Evolutionary conservation across 352 stramenopile genomes (phyloP).

Genomic region (Pythium dissimile): DNA sequence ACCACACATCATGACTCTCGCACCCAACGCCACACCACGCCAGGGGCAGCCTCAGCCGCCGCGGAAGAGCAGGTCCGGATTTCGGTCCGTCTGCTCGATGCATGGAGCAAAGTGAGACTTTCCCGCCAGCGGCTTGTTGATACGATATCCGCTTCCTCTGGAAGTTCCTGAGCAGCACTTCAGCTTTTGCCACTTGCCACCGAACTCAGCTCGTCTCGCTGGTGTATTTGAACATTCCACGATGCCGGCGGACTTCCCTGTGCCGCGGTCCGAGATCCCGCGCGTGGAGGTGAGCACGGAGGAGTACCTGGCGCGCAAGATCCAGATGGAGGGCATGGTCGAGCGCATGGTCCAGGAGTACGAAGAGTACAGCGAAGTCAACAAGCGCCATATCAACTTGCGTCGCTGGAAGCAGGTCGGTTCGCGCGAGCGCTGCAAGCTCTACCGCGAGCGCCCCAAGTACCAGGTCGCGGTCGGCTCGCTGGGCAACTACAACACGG

Average conservation of each 20-base stretch:
- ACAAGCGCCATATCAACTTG: slow-evolving; percentile 23
- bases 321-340: slow-evolving; percentile 29
- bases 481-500: not conserved
- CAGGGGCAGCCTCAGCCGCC: no score
- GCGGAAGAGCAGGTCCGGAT: no score
- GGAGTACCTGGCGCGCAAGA: slow-evolving; percentile 19
- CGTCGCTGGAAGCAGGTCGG: slow-evolving; percentile 23
- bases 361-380: slow-evolving; percentile 23
- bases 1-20: no score
- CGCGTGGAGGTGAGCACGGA: slow-evolving; percentile 16
- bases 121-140: no score
- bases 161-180: no score
- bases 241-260: slow-evolving; percentile 32
- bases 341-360: slow-evolving; percentile 28
- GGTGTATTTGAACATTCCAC: not conserved
- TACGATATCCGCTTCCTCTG: no score
- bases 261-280: slow-evolving; percentile 31
- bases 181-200: not conserved
- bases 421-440: slow-evolving; percentile 18
- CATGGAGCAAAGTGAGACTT: no score
- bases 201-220: not conserved
- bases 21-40: no score
- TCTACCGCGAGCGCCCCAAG: slow-evolving; percentile 24
- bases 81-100: no score
- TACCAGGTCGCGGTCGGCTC: slow-evolving; percentile 14